These are phyloP conservation scores for Trichoderma hamatum DNA, from an alignment of 2,329 filamentous ascomycete species.

Conservation along the genomic window DNA sequence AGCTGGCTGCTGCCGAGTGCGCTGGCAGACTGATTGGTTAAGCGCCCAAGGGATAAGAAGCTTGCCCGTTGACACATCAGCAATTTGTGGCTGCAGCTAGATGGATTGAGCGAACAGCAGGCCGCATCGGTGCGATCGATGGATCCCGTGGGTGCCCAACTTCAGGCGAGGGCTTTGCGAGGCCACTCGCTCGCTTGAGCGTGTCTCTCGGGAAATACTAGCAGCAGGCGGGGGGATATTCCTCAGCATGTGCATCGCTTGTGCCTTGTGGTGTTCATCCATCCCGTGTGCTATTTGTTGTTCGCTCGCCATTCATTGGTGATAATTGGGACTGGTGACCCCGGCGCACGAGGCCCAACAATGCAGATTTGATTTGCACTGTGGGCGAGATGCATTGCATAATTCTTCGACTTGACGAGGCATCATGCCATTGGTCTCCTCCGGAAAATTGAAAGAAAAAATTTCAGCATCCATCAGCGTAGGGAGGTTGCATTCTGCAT, in stretches of 20 bases:
- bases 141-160: constrained; percentile 24
- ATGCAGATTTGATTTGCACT: constrained; percentile 11
- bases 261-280: background rate
- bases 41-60: constrained; percentile 22
- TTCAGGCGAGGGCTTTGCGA: constrained; percentile 1
- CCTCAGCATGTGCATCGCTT: constrained; percentile 10
- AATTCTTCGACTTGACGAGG: constrained; percentile 26
- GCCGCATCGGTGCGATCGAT: constrained; percentile 20
- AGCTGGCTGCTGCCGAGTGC: constrained; percentile 21
- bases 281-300: constrained; percentile 15
- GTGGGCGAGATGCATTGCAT: constrained; percentile 21
- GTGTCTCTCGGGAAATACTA: constrained; percentile 22
- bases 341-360: constrained; percentile 11
- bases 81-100: constrained; percentile 23
- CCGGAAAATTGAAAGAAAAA: background rate
- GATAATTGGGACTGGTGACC: background rate
- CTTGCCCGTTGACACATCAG: constrained; percentile 24
- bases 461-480: constrained; percentile 7
- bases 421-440: constrained; percentile 7
- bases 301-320: background rate
- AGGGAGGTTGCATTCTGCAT: constrained; percentile 9
- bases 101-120: constrained; percentile 17
- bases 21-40: constrained; percentile 27
- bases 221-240: background rate
- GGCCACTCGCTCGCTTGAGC: constrained; percentile 23